A percentile compares a stretch with the other conserved stretches of the same genome.
phyloP scores from a whole-genome alignment of 768 basidiomycete species.

The Sporobolomyces phaffii region DNA sequence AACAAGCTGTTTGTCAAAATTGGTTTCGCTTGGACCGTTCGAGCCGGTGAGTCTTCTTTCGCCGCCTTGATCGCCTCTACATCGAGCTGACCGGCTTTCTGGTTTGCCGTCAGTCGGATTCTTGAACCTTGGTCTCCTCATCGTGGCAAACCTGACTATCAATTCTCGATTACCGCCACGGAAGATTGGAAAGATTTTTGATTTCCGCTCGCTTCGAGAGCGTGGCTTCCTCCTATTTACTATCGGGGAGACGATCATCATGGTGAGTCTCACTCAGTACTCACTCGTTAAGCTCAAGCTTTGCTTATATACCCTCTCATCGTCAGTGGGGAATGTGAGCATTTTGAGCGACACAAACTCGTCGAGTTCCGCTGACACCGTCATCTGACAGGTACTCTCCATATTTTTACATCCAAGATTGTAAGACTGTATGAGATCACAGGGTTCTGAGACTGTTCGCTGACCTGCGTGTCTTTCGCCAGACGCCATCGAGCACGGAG shows the following conservation, averaged over 20 bases:
- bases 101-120: constrained; percentile 49
- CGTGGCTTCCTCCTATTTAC: constrained; percentile 23
- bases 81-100: not conserved
- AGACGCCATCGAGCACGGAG: constrained; percentile 30
- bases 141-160: constrained; percentile 50
- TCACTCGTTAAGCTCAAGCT: too few species aligned
- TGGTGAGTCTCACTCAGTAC: constrained; percentile 22
- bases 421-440: not conserved
- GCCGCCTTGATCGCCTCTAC: not conserved
- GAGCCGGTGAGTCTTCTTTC: constrained; percentile 23
- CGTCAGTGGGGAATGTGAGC: constrained; percentile 18
- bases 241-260: constrained; percentile 46
- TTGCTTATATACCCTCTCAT: too few species aligned
- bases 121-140: constrained; percentile 49
- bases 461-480: too few species aligned
- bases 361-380: too few species aligned
- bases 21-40: constrained; percentile 45
- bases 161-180: constrained; percentile 49
- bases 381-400: constrained; percentile 48
- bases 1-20: constrained; percentile 50
- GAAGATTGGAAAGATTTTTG: constrained; percentile 40
- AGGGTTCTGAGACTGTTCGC: too few species aligned
- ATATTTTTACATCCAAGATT: constrained; percentile 41
- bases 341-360: too few species aligned
- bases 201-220: constrained; percentile 34